Evolutionary conservation across 1,284 basidiomycete genomes (phyloP).

Genomic region (Trichosporon asahii): DNA sequence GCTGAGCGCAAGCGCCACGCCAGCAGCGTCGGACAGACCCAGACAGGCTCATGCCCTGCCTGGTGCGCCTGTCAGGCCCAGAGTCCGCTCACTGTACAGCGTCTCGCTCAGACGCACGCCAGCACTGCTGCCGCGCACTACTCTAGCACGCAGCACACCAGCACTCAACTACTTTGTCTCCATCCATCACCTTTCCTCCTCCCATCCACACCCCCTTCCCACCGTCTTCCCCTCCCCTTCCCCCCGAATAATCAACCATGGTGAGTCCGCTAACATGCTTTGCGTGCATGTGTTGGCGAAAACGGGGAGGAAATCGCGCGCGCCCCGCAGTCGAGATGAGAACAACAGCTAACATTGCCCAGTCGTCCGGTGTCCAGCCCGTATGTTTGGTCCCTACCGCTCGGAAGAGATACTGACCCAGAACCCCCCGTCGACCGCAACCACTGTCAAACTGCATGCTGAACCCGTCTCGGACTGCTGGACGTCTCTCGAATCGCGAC

Average conservation of each 20-base stretch:
- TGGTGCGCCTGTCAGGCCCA: background rate
- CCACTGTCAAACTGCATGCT: background rate
- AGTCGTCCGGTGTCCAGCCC: constrained; percentile 48
- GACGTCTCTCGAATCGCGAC: background rate
- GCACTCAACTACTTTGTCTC: background rate
- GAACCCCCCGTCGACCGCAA: background rate
- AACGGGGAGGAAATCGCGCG: background rate
- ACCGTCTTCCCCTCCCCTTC: background rate
- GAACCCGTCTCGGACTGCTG: background rate
- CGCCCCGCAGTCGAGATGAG: background rate
- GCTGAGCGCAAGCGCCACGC: background rate
- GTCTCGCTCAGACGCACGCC: background rate
- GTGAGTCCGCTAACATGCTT: background rate
- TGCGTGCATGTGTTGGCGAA: background rate
- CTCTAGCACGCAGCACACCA: background rate
- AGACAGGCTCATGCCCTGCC: background rate
- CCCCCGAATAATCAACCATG: background rate
- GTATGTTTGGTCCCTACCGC: constrained; percentile 25
- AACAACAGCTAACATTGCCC: background rate
- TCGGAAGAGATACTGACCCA: background rate
- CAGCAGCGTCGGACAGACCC: background rate
- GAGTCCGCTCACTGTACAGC: background rate
- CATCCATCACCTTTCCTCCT: constrained; percentile 4
- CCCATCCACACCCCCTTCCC: background rate
- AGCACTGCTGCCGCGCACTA: background rate